Evolutionary conservation across 2,329 filamentous ascomycete genomes (phyloP).

Genomic region (Ophiostoma himal-ulmi): DNA sequence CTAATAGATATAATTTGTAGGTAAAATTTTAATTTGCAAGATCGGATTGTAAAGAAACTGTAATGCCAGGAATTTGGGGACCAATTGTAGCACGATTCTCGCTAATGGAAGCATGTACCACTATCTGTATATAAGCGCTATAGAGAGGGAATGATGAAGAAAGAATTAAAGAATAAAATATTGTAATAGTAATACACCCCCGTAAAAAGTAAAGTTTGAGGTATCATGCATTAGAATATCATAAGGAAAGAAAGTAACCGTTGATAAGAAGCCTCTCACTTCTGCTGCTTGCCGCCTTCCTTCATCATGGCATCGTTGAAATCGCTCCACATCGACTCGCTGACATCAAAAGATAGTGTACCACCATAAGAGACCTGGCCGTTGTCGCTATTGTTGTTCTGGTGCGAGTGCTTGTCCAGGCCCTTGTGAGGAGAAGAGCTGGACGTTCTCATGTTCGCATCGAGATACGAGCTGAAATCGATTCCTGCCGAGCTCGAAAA

Average conservation of each 20-base stretch:
- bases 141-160: neutral
- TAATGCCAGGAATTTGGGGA: neutral
- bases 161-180: neutral
- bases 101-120: neutral
- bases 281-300: constrained; percentile 10
- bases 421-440: constrained; percentile 41
- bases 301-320: constrained; percentile 22
- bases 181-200: neutral
- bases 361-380: constrained; percentile 27
- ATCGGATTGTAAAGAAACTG: neutral
- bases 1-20: neutral
- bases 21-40: no score
- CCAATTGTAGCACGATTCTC: neutral
- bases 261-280: constrained; percentile 3
- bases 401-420: constrained; percentile 8
- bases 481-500: constrained; percentile 29
- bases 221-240: neutral
- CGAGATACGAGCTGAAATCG: constrained; percentile 46
- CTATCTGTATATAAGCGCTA: neutral
- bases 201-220: neutral
- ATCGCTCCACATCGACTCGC: constrained; percentile 28
- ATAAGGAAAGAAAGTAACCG: neutral
- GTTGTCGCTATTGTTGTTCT: constrained; percentile 2
- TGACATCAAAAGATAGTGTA: constrained; percentile 25
- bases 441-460: constrained; percentile 43